These are phyloP conservation scores for Diddensiella caesifluorescens DNA, from an alignment of 805 yeast species.

Conservation along the genomic window DNA sequence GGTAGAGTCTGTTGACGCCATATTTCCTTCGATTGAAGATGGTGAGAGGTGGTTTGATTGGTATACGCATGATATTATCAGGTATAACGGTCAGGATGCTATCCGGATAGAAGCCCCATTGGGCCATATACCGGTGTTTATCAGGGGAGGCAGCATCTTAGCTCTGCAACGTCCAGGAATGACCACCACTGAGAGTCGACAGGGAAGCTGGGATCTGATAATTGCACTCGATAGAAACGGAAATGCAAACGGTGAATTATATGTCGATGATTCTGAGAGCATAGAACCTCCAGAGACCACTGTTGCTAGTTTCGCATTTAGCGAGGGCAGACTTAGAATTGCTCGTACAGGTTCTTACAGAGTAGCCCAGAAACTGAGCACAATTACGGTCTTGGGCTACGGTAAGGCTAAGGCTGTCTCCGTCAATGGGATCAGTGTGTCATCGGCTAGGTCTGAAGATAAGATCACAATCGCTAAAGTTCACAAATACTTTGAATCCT, in stretches of 20 bases:
- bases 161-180: constrained; percentile 69
- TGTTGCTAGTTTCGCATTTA: neutral
- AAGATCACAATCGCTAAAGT: too few species aligned
- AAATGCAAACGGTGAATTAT: constrained; percentile 50
- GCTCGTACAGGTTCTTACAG: too few species aligned
- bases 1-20: constrained; percentile 36
- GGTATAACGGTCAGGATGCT: constrained; percentile 35
- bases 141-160: constrained; percentile 74
- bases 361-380: too few species aligned
- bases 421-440: too few species aligned
- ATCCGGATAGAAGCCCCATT: constrained; percentile 42
- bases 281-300: neutral
- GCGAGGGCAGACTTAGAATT: too few species aligned
- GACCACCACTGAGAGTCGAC: constrained; percentile 33
- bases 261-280: constrained; percentile 76
- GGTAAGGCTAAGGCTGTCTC: too few species aligned
- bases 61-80: constrained; percentile 13
- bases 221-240: constrained; percentile 47
- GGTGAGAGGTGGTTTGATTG: constrained; percentile 34
- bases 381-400: too few species aligned
- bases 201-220: constrained; percentile 34
- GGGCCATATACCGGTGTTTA: constrained; percentile 59
- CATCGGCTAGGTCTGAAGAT: too few species aligned
- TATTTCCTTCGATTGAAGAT: constrained; percentile 40
- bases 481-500: too few species aligned